phyloP scores from a whole-genome alignment of 2,329 filamentous ascomycete species.

The Epichloe gansuensis region DNA sequence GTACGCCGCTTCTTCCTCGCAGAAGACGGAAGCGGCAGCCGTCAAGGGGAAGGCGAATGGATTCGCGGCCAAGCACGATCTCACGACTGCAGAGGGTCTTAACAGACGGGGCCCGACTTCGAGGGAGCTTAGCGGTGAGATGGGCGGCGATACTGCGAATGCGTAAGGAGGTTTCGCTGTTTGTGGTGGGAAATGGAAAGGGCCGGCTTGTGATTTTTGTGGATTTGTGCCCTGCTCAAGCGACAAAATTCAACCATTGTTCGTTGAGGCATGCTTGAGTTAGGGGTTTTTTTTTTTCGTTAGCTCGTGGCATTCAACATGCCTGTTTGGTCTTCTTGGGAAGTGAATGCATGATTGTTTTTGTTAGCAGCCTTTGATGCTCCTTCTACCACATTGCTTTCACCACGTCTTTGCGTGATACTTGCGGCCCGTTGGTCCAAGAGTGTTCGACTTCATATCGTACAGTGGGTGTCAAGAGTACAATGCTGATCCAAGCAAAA shows the following conservation, averaged over 20 bases:
- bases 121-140: conserved; percentile 45
- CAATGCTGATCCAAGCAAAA: background rate
- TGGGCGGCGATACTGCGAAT: conserved; percentile 43
- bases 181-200: background rate
- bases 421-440: too few species aligned
- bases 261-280: background rate
- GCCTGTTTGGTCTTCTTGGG: background rate
- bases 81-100: conserved; percentile 9
- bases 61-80: background rate
- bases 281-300: background rate
- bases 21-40: background rate
- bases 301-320: background rate
- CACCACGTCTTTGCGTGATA: too few species aligned
- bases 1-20: conserved; percentile 18
- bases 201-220: background rate
- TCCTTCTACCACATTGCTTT: too few species aligned
- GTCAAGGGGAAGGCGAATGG: conserved; percentile 9
- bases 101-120: conserved; percentile 35
- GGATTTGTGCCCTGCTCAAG: background rate
- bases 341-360: too few species aligned
- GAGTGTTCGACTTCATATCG: too few species aligned
- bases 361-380: too few species aligned
- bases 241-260: background rate
- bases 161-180: background rate
- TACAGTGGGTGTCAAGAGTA: too few species aligned